These are phyloP conservation scores for Posidonia oceanica DNA, from an alignment of 116 monocot species.

Conservation along the genomic window DNA sequence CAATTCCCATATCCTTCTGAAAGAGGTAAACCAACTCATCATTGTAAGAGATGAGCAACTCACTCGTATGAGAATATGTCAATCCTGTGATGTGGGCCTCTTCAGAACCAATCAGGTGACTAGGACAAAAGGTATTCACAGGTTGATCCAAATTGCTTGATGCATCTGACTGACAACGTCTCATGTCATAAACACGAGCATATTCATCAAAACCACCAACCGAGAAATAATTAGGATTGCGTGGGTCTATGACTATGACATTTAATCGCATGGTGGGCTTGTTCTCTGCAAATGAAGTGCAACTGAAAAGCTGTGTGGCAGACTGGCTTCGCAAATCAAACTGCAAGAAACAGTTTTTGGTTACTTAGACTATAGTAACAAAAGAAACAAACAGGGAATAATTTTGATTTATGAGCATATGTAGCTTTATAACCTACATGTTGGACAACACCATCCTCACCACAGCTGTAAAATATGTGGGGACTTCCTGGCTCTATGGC, in stretches of 20 bases:
- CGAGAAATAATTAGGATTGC: slow-evolving; percentile 49
- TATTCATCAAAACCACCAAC: slow-evolving; percentile 62
- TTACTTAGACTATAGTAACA: slow-evolving; percentile 2
- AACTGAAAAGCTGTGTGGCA: slow-evolving; percentile 54
- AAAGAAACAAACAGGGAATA: neutral
- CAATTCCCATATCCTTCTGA: slow-evolving; percentile 53
- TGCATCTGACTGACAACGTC: slow-evolving; percentile 31
- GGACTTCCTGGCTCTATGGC: slow-evolving; percentile 20
- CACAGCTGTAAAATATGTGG: slow-evolving; percentile 18
- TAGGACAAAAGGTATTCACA: slow-evolving; percentile 47
- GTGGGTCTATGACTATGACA: slow-evolving; percentile 51
- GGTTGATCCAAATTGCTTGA: slow-evolving; percentile 28
- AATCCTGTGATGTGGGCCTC: slow-evolving; percentile 56
- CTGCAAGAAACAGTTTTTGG: slow-evolving; percentile 35
- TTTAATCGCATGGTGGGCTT: slow-evolving; percentile 16
- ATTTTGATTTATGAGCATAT: neutral
- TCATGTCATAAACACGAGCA: slow-evolving; percentile 64
- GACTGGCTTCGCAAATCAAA: slow-evolving; percentile 69
- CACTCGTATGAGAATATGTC: slow-evolving; percentile 60
- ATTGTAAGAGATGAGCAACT: slow-evolving; percentile 69
- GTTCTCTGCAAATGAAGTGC: slow-evolving; percentile 44
- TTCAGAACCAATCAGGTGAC: slow-evolving; percentile 31
- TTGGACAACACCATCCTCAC: slow-evolving; percentile 36
- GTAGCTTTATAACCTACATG: slow-evolving; percentile 31
- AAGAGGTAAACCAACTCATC: slow-evolving; percentile 69